Base-by-base conservation (phyloP, 2,329 filamentous ascomycete genomes). In the Teratosphaeria epicoccoides region DNA sequence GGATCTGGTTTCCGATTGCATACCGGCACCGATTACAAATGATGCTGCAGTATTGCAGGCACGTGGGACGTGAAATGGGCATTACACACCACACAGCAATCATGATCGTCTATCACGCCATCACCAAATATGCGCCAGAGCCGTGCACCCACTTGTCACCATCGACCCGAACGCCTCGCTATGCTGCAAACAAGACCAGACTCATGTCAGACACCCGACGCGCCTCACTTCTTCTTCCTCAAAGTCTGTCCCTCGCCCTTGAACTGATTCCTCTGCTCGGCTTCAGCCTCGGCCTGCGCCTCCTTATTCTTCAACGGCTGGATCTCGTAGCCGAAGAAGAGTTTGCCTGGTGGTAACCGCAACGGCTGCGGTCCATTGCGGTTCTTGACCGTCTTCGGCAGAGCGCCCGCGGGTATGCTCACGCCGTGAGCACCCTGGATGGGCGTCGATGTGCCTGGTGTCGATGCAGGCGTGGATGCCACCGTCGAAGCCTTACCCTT, bases 291-390 rank as follows among this genome's bases (percentile, higher is more conserved):
- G 49, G 82, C 80, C 65, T 82, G 83, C 52, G 88, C 82, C 29
- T 81, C 84, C 52, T 85, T 82, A 7, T 87, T 87, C 73, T 88
- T 90, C 43, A 94, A 76, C 0, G 91, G 91, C 68, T 86, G 95
- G 66, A 95, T 79, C 63, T 95, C 85, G 64, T 97, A 98, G 2
- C 93, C 93, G 57, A 98, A 95, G 75, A 98, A 98, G 4, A 98
- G 76, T 70, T 96, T 95, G 62, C 93, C 93, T 0, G 87, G 85
- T 0, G 88, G 80, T 49, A 98, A 69, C 24, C 93, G 80, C 6
- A 98, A 77, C 3, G 91, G 89, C 65, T 93, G 87, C 0, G 91
- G 89, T 0, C 89, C 90, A 57, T 91, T 89, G 12, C 77, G 82
- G 55, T 79, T 73, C 47, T 73, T 67, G 3, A 65, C 60, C 47